Evolutionary conservation across 352 stramenopile genomes (phyloP).

Genomic region (Aphanomyces invadans): DNA sequence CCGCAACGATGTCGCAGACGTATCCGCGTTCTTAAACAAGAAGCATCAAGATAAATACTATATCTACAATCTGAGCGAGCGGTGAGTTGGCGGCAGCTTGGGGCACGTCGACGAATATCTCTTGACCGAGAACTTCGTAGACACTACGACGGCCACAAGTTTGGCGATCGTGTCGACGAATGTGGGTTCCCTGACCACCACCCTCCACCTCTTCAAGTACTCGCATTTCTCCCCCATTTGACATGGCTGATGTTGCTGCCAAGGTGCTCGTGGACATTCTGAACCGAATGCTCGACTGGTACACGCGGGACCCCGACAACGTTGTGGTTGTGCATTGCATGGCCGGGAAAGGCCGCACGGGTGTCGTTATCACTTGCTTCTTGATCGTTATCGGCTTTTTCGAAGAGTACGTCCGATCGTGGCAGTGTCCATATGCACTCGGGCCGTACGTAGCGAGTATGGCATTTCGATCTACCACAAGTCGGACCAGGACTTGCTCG

Average conservation of each 20-base stretch:
- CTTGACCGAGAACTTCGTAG: too few relatives aligned
- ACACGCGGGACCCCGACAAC: constrained; percentile 50
- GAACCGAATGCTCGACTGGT: constrained; percentile 79
- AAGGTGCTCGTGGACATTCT: constrained; percentile 72
- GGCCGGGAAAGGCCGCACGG: constrained; percentile 70
- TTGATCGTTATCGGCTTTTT: constrained; percentile 69
- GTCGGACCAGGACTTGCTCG: background rate
- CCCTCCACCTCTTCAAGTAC: constrained; percentile 47
- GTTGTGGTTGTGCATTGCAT: constrained; percentile 76
- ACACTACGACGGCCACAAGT: constrained; percentile 69
- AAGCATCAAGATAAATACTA: constrained; percentile 57
- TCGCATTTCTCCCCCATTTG: background rate
- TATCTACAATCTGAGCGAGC: constrained; percentile 80
- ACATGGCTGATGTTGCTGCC: background rate
- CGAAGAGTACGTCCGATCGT: constrained; percentile 24
- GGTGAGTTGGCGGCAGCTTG: constrained; percentile 29
- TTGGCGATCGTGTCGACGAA: constrained; percentile 58
- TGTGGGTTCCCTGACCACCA: constrained; percentile 79
- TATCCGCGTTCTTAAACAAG: constrained; percentile 50
- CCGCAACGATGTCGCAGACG: constrained; percentile 76
- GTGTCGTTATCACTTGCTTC: constrained; percentile 77
- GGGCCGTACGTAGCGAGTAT: constrained; percentile 4
- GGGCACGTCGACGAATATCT: background rate
- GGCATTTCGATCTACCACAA: background rate
- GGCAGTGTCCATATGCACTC: background rate